Evolutionary conservation across 2,329 filamentous ascomycete species (phyloP), one percentile per base, ranked within the genome.

Genomic region (Xylariaceae sp.): DNA sequence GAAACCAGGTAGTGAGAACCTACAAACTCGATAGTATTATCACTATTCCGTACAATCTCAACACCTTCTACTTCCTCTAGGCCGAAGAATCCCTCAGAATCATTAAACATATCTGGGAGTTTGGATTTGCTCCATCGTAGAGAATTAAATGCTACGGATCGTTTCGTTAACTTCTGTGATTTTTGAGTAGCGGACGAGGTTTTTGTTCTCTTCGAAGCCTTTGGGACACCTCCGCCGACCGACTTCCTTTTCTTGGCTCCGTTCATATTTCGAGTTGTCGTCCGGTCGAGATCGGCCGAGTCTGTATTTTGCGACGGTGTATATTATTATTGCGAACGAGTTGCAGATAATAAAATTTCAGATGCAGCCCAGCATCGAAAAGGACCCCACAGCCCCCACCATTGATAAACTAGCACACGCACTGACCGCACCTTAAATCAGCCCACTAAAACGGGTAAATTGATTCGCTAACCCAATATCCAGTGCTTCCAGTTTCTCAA

Each of bases 51-150:
- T 35, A 96, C 77, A n/a, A 99, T 80, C 24, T 96, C 89, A 1
- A 99, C 90, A 45, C 90, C 91, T 13, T 96, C 90, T 40, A 97
- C 87, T 66, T 97, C 92, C 66, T 99, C 92, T 1, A 99, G 75
- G 0, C 90, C 92, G 64, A 87, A 95, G 71, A 99, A 97, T 0
- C 94, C 94, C 60, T 95, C 92, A n/a, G 90, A 90, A 73, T 97
- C 91, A 39, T 93, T 86, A 63, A 92, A 79, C 67, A 88, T 85
- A 67, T 92, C 89, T 6, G 91, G 90, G 3, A 94, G 84, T 16
- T 84, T 77, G 9, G 81, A 77, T 32, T 77, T 71, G 63, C 81
- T 77, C 84, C 84, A 87, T 69, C 74, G 70, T 36, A 87, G 72
- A 1, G 78, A 72, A 58, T 78, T 72, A 24, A 77, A 71, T 36